Evolutionary conservation across 331 rosid genomes (phyloP), one percentile per base, ranked within the genome.

Genomic region (Prunus yedoensis): DNA sequence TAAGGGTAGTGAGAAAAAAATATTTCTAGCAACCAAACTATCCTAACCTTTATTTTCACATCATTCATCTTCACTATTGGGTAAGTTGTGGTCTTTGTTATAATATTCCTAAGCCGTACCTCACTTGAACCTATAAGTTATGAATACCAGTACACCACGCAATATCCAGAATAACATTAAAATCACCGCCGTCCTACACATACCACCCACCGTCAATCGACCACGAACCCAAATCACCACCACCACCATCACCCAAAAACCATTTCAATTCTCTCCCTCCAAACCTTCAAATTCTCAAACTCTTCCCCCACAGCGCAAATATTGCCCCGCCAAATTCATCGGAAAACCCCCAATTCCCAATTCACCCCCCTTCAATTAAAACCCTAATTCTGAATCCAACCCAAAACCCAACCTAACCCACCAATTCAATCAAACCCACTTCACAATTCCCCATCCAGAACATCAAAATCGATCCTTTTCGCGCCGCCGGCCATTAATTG

Each of bases 401-500:
- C 68, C 18, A 9, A 60, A 14, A 41, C 41, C 58, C 59, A 30
- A 3, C 7, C 41, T n/a, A 28, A 54, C 16, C 5, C 25, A 3
- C 28, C 71, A 27, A 63, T 49, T 73, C 56, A 50, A 32, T 21
- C 43, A 5, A 9, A 50, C 62, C 63, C 51, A n/a, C 3, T 25
- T 63, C 16, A 4, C 53, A 52, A 35, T 63, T 53, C 9, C 16
- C 47, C 4, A 6, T 11, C 74, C 32, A 41, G 62, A 12, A 3
- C 58, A 27, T 65, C 27, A 10, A 54, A 32, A 73, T 76, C 62
- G 53, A 17, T 20, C n/a, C 32, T 35, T 68, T 80, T 11, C 58
- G 74, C 67, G 45, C 28, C 51, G n/a, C 23, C 53, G 52, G 84
- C 18, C 52, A 20, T 45, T 65, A 65, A 41, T 65, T 65, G 60